Evolutionary conservation across 148 eudicot genomes (phyloP), one percentile per base, ranked within the genome.

Genomic region (Cornus controversa): DNA sequence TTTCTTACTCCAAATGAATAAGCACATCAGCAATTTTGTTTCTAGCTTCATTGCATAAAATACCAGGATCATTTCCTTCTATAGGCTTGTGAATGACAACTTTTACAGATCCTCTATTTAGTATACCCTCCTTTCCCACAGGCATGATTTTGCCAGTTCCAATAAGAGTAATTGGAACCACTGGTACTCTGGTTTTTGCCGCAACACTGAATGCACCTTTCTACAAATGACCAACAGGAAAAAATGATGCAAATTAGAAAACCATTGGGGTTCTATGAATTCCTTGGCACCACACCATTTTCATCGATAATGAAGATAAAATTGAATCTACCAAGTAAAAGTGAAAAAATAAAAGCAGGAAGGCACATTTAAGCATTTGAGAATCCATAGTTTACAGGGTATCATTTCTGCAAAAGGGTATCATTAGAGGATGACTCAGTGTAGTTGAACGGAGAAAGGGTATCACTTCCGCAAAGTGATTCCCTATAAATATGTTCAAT

Each of bases 201-300:
- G 99, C 99, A 75, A 91, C 85, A 78, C 93, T 93, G 91, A 95
- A 95, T 81, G 99, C 99, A 65, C 99, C 99, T 90, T 91, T 95
- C 99, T 95, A 78, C 77, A 89, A 73, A 76, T 1, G 29, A 81
- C 20, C 22, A 80, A 40, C 15, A 8, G 14, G 40, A 60, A 11
- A 65, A 28, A 57, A 58, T 67, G 66, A 29, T 29, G 8, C 22
- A 74, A 1, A 10, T 66, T 14, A 18, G 62, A 54, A 54, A 54
- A 54, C 5, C 18, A 54, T 4, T 13, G 20, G 62, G 62, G 62
- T 2, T 54, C 62, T 54, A 54, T 5, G 15, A 54, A 13, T 54
- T 54, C 62, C 62, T 54, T 54, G 62, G 62, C 3, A 5, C 2
- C 62, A 54, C 4, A 14, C 62, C 62, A 1, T 54, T 54, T 1